Conservation (phyloP, 306 rosid genomes). For the Lithocarpus polystachyus region DNA sequence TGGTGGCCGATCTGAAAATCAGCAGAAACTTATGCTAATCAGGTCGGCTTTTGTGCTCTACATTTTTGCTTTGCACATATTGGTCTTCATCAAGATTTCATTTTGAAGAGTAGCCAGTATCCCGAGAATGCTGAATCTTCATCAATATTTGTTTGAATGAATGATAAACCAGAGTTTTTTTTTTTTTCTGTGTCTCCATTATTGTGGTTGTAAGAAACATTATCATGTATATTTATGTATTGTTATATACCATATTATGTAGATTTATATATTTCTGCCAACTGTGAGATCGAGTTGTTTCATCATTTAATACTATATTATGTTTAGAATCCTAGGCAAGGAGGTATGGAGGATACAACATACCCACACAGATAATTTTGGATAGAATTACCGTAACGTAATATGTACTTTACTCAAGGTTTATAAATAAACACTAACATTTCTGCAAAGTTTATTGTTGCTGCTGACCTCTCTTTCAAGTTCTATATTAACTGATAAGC, state of each 20-base stretch:
- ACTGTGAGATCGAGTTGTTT: not conserved
- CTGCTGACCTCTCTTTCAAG: no score
- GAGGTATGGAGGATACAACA: not conserved
- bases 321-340: no score
- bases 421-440: no score
- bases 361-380: not conserved
- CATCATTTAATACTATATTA: not conserved
- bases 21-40: constrained; percentile 77
- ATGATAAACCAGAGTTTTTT: not conserved
- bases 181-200: not conserved
- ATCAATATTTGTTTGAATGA: not conserved
- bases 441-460: no score
- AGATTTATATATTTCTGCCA: not conserved
- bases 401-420: not conserved
- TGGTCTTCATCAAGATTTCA: constrained; percentile 81
- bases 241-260: not conserved
- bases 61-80: constrained; percentile 67
- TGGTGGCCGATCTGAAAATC: constrained; percentile 69
- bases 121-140: not conserved
- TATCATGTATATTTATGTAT: not conserved
- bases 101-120: constrained; percentile 33
- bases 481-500: no score
- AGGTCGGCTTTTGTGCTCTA: constrained; percentile 89
- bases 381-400: no score
- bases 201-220: not conserved